These are phyloP conservation scores for Epithele typhae DNA, from an alignment of 768 basidiomycete genomes.

Conservation along the genomic window DNA sequence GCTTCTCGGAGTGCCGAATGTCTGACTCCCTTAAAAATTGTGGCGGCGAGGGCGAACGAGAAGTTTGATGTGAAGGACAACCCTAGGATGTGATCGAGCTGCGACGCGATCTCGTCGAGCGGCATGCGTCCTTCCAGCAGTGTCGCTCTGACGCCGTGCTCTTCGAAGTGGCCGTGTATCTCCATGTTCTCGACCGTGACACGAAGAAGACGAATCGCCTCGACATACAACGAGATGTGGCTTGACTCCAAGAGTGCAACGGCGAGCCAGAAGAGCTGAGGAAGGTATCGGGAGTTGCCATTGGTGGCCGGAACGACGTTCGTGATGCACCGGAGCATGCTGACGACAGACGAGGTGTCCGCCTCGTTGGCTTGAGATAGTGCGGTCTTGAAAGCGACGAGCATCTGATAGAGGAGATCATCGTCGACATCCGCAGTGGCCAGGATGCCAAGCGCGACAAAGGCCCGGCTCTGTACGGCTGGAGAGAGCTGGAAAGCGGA, in stretches of 20 bases:
- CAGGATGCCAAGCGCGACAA: conserved; percentile 79
- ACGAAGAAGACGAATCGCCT: conserved; percentile 65
- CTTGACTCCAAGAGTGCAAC: conserved; percentile 80
- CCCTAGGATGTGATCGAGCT: conserved; percentile 68
- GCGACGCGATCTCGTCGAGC: conserved; percentile 63
- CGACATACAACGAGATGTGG: conserved; percentile 62
- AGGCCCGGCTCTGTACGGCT: conserved; percentile 83
- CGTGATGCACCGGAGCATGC: conserved; percentile 85
- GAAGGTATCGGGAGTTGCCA: conserved; percentile 65
- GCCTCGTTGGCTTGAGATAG: conserved; percentile 63
- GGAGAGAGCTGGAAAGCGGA: conserved; percentile 89
- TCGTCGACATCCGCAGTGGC: conserved; percentile 85
- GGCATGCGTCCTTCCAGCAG: conserved; percentile 61
- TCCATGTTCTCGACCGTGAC: conserved; percentile 64
- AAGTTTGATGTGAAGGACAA: conserved; percentile 76
- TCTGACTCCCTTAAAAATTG: conserved; percentile 85
- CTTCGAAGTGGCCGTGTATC: conserved; percentile 51
- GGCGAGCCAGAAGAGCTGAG: conserved; percentile 82
- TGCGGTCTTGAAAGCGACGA: conserved; percentile 78
- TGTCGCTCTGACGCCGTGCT: conserved; percentile 46
- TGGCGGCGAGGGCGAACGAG: conserved; percentile 76
- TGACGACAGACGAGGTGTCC: conserved; percentile 69
- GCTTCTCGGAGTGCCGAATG: conserved; percentile 58
- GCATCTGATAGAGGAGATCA: conserved; percentile 89
- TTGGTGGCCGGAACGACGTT: conserved; percentile 70